phyloP scores from a whole-genome alignment of 805 yeast genomes.

The Zygosaccharomyces lentus region DNA sequence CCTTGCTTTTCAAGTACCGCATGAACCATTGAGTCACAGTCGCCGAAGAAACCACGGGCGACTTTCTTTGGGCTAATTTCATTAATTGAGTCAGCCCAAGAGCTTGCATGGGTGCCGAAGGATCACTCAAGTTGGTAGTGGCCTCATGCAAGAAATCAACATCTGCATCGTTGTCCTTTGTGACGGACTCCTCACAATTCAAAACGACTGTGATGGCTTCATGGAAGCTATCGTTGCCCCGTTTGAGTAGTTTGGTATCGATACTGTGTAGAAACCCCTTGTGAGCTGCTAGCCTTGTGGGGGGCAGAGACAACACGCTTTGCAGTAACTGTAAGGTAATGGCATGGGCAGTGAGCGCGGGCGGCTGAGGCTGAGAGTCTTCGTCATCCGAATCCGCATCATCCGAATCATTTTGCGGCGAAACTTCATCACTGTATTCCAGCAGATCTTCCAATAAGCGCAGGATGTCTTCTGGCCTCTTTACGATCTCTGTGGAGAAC shows the following conservation, averaged over 20 bases:
- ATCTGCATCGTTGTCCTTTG: constrained; percentile 20
- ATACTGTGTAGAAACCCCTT: neutral
- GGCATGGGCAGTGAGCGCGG: neutral
- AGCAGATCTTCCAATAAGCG: constrained; percentile 45
- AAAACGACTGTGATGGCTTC: neutral
- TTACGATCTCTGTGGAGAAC: constrained; percentile 48
- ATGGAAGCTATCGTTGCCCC: constrained; percentile 25
- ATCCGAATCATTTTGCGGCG: constrained; percentile 31
- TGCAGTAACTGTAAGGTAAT: neutral
- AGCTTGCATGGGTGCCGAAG: constrained; percentile 78
- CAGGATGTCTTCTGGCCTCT: constrained; percentile 51
- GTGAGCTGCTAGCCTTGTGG: constrained; percentile 15
- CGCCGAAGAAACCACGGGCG: constrained; percentile 48
- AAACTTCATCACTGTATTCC: constrained; percentile 9
- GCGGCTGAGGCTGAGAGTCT: constrained; percentile 32
- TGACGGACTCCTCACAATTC: neutral
- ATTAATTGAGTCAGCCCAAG: constrained; percentile 72
- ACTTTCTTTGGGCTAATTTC: constrained; percentile 46
- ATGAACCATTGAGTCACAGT: constrained; percentile 60
- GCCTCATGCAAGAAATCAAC: constrained; percentile 51
- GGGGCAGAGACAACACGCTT: neutral
- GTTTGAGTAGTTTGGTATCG: constrained; percentile 23
- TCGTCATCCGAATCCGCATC: constrained; percentile 25
- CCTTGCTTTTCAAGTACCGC: constrained; percentile 64
- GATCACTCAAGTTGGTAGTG: constrained; percentile 63